Conservation (phyloP, 805 yeast genomes). For the Wickerhamiella alocasiicola region DNA sequence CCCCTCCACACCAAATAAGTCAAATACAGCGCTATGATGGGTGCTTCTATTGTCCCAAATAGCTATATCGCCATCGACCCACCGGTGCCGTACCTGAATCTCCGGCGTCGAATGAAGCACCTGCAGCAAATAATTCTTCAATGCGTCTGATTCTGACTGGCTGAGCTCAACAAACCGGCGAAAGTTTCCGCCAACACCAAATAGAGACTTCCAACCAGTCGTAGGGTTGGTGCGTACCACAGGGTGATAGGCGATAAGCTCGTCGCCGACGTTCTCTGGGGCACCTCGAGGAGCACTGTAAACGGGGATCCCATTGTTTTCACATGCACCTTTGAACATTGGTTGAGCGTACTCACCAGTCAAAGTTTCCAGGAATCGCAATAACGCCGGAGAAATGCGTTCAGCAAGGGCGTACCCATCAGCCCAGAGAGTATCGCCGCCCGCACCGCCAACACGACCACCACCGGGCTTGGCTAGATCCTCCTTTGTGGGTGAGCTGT, state of each 20-base stretch:
- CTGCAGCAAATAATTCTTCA: constrained; percentile 31
- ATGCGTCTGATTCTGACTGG: constrained; percentile 35
- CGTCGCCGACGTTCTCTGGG: constrained; percentile 23
- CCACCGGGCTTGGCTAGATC: constrained; percentile 9
- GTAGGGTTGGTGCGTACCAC: constrained; percentile 52
- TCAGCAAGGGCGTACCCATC: constrained; percentile 44
- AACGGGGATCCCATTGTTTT: constrained; percentile 6
- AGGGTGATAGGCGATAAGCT: constrained; percentile 35
- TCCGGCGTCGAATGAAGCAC: constrained; percentile 16
- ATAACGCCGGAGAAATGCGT: constrained; percentile 39
- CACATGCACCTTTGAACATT: constrained; percentile 1
- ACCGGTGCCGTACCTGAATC: constrained; percentile 30
- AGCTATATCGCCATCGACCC: constrained; percentile 43
- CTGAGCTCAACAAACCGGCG: constrained; percentile 38
- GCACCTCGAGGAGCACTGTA: constrained; percentile 23
- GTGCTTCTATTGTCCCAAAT: constrained; percentile 50
- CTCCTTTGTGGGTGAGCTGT: constrained; percentile 6
- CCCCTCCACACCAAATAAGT: constrained; percentile 5
- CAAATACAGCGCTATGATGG: constrained; percentile 35
- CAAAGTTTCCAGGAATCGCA: constrained; percentile 30
- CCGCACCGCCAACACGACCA: constrained; percentile 23
- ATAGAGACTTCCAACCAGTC: constrained; percentile 50
- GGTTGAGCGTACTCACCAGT: constrained; percentile 12
- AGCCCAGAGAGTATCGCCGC: constrained; percentile 44
- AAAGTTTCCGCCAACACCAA: constrained; percentile 14